Conservation (phyloP, 768 basidiomycete genomes). For the Pulveroboletus sp. region DNA sequence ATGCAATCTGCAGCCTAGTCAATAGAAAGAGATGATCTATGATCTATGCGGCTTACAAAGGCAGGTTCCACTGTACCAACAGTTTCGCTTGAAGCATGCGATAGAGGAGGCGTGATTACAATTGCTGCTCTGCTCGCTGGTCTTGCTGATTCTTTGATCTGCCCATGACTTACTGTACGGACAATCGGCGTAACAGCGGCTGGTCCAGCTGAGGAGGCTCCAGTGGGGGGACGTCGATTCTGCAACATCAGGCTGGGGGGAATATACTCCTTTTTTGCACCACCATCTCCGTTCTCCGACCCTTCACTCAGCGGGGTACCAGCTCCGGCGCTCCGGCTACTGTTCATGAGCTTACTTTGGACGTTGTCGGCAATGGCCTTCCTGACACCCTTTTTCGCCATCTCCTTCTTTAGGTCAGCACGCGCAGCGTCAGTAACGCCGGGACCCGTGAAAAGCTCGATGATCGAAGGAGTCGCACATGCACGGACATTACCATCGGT, state of each 20-base stretch:
- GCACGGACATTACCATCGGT: conserved; percentile 87
- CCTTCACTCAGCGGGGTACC: conserved; percentile 51
- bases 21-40: background rate
- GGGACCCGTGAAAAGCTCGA: conserved; percentile 81
- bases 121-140: conserved; percentile 58
- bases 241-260: conserved; percentile 69
- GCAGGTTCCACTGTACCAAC: conserved; percentile 52
- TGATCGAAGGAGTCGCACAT: conserved; percentile 71
- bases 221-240: conserved; percentile 45
- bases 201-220: conserved; percentile 23
- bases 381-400: conserved; percentile 79
- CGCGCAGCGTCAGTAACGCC: conserved; percentile 82
- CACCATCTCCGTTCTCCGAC: conserved; percentile 46
- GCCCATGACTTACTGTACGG: conserved; percentile 47
- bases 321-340: conserved; percentile 36
- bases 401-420: conserved; percentile 89
- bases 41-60: conserved; percentile 48
- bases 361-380: conserved; percentile 85
- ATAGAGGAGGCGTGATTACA: conserved; percentile 38
- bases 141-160: conserved; percentile 45
- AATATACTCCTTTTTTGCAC: conserved; percentile 51
- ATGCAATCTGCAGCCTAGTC: conserved; percentile 61
- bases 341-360: conserved; percentile 55
- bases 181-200: conserved; percentile 31
- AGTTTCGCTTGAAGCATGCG: conserved; percentile 40